phyloP scores from a whole-genome alignment of 257 asterid genomes.

The Ligustrum vulgare region DNA sequence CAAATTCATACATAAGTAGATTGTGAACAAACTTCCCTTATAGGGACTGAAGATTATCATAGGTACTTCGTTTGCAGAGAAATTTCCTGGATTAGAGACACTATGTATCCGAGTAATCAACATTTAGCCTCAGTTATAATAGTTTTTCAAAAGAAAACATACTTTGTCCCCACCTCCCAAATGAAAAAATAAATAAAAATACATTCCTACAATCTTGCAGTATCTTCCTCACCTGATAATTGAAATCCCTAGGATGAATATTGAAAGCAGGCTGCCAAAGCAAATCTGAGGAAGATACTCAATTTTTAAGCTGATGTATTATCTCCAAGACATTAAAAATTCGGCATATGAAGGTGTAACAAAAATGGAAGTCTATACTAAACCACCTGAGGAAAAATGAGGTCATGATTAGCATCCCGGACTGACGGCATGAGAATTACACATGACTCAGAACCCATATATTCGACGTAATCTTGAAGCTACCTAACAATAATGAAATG shows the following conservation, averaged over 20 bases:
- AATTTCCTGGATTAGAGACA: conserved; percentile 84
- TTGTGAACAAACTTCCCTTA: neutral
- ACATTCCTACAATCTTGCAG: conserved; percentile 3
- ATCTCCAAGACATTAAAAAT: conserved; percentile 19
- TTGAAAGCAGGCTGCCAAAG: conserved; percentile 84
- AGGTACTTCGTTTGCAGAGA: conserved; percentile 75
- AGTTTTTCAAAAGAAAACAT: neutral
- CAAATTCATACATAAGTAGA: too few relatives aligned
- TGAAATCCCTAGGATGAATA: conserved; percentile 48
- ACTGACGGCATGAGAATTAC: conserved; percentile 86
- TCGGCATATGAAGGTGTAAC: conserved; percentile 16
- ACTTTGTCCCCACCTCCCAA: neutral
- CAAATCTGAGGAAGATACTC: conserved; percentile 11
- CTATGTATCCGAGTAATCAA: conserved; percentile 55
- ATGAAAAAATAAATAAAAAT: neutral
- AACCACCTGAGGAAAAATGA: conserved; percentile 83
- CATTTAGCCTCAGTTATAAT: conserved; percentile 11
- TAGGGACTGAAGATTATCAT: conserved; percentile 15
- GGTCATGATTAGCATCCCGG: conserved; percentile 95
- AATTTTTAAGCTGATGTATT: conserved; percentile 13
- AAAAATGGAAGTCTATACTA: conserved; percentile 3
- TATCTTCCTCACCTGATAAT: conserved; percentile 59
- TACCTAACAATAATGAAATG: conserved; percentile 34
- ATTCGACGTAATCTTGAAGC: conserved; percentile 96
- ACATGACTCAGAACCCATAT: conserved; percentile 76